Conservation (phyloP, 352 stramenopile genomes). For the Globisporangium iwayamae region DNA sequence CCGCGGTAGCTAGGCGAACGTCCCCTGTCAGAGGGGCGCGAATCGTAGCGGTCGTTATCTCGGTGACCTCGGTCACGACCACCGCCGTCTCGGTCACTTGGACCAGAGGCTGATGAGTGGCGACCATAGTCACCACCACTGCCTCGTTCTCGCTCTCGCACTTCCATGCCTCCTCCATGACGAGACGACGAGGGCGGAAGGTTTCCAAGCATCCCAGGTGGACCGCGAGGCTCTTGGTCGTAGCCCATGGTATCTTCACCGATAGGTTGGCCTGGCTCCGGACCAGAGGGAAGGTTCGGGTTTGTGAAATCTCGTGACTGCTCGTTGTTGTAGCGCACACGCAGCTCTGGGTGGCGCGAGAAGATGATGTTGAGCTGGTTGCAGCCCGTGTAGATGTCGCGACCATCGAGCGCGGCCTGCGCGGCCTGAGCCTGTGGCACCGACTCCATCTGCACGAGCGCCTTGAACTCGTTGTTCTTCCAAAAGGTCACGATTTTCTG, state of each 20-base stretch:
- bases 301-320: constrained; percentile 74
- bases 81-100: neutral
- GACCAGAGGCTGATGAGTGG: constrained; percentile 2
- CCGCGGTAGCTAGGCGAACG: neutral
- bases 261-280: constrained; percentile 7
- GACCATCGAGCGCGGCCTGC: constrained; percentile 64
- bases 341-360: constrained; percentile 63
- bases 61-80: constrained; percentile 1
- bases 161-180: neutral
- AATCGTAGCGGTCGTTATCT: constrained; percentile 9
- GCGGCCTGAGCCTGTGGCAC: constrained; percentile 67
- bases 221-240: constrained; percentile 12
- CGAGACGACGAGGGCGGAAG: neutral
- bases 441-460: constrained; percentile 78
- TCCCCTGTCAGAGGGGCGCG: neutral
- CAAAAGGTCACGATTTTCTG: constrained; percentile 81
- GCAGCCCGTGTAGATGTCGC: constrained; percentile 85
- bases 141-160: neutral
- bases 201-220: constrained; percentile 10
- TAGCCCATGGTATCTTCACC: constrained; percentile 10
- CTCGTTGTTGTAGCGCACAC: constrained; percentile 77
- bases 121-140: constrained; percentile 6
- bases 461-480: constrained; percentile 81
- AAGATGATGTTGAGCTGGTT: constrained; percentile 82
- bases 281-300: constrained; percentile 52